Evolutionary conservation across 2,329 filamentous ascomycete genomes (phyloP).

Genomic region (Aspergillus aculeatinus): DNA sequence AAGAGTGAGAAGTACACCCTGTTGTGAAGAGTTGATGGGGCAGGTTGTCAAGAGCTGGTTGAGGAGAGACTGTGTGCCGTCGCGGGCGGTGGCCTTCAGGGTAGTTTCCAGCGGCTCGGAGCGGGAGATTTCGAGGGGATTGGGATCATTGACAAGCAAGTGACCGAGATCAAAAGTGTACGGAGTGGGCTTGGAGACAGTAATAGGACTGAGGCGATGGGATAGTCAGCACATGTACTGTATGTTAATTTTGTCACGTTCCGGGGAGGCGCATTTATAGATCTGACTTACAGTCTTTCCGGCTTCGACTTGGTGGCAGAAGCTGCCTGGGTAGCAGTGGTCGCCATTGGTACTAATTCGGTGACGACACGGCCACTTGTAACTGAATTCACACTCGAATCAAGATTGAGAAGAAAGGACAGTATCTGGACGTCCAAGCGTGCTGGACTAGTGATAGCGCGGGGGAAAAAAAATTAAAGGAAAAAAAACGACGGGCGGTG

Average conservation of each 20-base stretch:
- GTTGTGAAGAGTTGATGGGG: conserved; percentile 64
- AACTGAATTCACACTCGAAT: not conserved
- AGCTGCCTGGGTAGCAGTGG: conserved; percentile 22
- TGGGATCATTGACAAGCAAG: conserved; percentile 81
- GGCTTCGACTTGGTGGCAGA: conserved; percentile 29
- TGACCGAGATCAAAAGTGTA: conserved; percentile 91
- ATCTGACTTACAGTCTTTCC: conserved; percentile 42
- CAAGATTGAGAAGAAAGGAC: conserved; percentile 1
- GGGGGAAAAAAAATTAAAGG: conserved; percentile 18
- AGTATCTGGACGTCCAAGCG: not conserved
- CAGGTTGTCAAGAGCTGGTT: conserved; percentile 93
- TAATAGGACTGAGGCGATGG: conserved; percentile 49
- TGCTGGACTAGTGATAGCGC: conserved; percentile 2
- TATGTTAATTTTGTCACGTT: not conserved
- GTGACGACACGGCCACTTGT: not conserved
- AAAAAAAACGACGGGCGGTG: conserved; percentile 31
- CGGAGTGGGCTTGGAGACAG: conserved; percentile 77
- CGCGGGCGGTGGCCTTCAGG: conserved; percentile 73
- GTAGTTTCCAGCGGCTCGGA: conserved; percentile 59
- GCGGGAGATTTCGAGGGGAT: conserved; percentile 65
- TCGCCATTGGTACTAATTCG: conserved; percentile 7
- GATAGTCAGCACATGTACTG: not conserved
- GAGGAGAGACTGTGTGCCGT: conserved; percentile 86
- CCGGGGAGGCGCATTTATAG: not conserved
- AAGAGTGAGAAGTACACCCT: conserved; percentile 75